Evolutionary conservation across 2,329 filamentous ascomycete species (phyloP), one percentile per base, ranked within the genome.

Genomic region (Periconia macrospinosa): DNA sequence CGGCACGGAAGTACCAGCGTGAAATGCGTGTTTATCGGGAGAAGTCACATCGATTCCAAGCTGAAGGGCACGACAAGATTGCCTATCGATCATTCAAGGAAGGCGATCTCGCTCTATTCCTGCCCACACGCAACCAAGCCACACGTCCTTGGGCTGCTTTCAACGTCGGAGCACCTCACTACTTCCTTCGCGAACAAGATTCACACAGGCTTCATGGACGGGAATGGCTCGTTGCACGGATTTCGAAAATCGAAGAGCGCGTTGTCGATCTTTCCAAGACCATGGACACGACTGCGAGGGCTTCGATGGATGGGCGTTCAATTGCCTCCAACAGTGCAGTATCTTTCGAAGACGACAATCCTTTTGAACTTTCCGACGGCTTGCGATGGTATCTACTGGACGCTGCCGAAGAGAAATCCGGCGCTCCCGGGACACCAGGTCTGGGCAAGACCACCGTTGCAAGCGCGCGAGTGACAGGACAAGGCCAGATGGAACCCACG

Each of bases 131-230:
- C 35, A 97, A 97, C 70, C 92, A 97, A 75, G 90, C 90, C 37
- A 94, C 92, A 5, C 89, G 93, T 15, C 93, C 94, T 0, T 99
- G 94, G 94, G 94, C 94, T 6, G 94, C 94, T 0, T 99, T 99
- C 82, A 99, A 99, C 66, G 90, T 99, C 30, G 93, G 92, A 1
- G 96, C 93, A 55, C 94, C 94, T 9, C 94, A 99, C 72, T 97
- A 94, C 77, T 99, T 99, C 77, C 81, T 99, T 2, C 89, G 92
- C 35, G 94, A 99, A 73, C 90, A 95, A 71, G 93, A 97, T 64
- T 83, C 83, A 1, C 95, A 99, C 74, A 88, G 91, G 56, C 79
- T 99, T 6, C 86, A 88, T 30, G 87, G 86, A 45, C 85, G 93
- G 35, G 94, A 99, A 70, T 99, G 94, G 92, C 85, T 99, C n/a